phyloP scores from a whole-genome alignment of 1,139 yeast genomes.

The Scheffersomyces cryptocercus region DNA sequence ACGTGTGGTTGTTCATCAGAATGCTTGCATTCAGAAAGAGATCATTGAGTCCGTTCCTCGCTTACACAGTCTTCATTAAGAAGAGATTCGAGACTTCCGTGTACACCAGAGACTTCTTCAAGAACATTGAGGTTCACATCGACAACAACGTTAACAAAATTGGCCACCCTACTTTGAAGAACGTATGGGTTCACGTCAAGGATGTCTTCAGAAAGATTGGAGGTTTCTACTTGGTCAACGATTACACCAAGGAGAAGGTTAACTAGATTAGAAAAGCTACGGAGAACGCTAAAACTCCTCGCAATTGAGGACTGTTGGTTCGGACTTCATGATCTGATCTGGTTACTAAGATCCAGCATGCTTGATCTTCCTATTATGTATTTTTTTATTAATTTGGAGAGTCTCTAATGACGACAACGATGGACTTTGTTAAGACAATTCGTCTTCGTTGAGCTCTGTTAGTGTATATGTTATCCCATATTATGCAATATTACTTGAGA shows the following conservation, averaged over 20 bases:
- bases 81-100: conserved; percentile 76
- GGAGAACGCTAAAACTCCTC: neutral
- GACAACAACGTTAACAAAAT: conserved; percentile 63
- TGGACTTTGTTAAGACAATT: no score
- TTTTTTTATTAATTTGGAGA: neutral
- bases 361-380: neutral
- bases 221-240: conserved; percentile 33
- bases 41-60: conserved; percentile 59
- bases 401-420: neutral
- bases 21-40: conserved; percentile 64
- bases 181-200: conserved; percentile 63
- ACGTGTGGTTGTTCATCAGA: conserved; percentile 50
- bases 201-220: conserved; percentile 39
- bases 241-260: conserved; percentile 30
- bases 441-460: no score
- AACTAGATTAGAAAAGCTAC: conserved; percentile 3
- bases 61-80: conserved; percentile 70
- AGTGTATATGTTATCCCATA: no score
- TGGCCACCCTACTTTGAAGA: conserved; percentile 60
- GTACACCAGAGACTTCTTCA: conserved; percentile 70
- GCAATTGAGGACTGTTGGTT: neutral
- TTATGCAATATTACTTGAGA: no score
- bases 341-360: neutral
- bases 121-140: conserved; percentile 67
- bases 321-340: neutral